Percentiles rank a stretch among this genome's conserved stretches.
Evolutionary conservation across 768 basidiomycete species (phyloP).

Genomic region (Favolaschia claudopus): DNA sequence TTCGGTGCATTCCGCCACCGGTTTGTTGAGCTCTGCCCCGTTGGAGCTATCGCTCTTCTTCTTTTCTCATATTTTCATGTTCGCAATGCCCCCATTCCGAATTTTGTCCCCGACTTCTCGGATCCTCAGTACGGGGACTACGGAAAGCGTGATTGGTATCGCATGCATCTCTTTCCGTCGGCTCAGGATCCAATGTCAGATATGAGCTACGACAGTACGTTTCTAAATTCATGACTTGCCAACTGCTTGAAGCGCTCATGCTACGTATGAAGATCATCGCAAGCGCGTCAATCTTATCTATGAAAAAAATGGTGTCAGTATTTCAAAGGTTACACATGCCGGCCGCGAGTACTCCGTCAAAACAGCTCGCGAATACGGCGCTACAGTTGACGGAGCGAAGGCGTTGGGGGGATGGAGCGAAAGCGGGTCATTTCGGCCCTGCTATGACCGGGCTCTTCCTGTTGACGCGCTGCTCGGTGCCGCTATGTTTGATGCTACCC

Average conservation of each 20-base stretch:
- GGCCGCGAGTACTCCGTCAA: slow-evolving; percentile 34
- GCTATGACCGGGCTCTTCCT: slow-evolving; percentile 39
- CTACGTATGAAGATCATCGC: slow-evolving; percentile 35
- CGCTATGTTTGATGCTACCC: slow-evolving; percentile 35
- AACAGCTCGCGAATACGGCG: slow-evolving; percentile 36
- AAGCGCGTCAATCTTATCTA: slow-evolving; percentile 34
- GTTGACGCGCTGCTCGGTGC: slow-evolving; percentile 37
- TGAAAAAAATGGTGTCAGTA: slow-evolving; percentile 26
- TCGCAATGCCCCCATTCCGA: slow-evolving; percentile 19
- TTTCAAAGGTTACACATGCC: slow-evolving; percentile 40
- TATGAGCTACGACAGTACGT: background rate
- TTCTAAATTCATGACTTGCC: too few relatives aligned
- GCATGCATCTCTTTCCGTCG: slow-evolving; percentile 33
- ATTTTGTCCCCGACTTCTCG: slow-evolving; percentile 36
- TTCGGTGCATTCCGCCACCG: slow-evolving; percentile 37
- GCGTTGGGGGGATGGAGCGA: slow-evolving; percentile 40
- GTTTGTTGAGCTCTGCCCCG: too few relatives aligned
- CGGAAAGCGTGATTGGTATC: slow-evolving; percentile 38
- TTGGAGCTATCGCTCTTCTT: slow-evolving; percentile 34
- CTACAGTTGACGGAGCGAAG: slow-evolving; percentile 32
- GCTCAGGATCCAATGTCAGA: background rate
- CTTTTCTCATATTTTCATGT: slow-evolving; percentile 42
- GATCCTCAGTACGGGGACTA: slow-evolving; percentile 29
- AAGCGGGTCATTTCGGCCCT: slow-evolving; percentile 29
- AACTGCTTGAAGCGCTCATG: too few relatives aligned